Evolutionary conservation across 2,329 filamentous ascomycete genomes (phyloP).

Genomic region (Colletotrichum siamense): DNA sequence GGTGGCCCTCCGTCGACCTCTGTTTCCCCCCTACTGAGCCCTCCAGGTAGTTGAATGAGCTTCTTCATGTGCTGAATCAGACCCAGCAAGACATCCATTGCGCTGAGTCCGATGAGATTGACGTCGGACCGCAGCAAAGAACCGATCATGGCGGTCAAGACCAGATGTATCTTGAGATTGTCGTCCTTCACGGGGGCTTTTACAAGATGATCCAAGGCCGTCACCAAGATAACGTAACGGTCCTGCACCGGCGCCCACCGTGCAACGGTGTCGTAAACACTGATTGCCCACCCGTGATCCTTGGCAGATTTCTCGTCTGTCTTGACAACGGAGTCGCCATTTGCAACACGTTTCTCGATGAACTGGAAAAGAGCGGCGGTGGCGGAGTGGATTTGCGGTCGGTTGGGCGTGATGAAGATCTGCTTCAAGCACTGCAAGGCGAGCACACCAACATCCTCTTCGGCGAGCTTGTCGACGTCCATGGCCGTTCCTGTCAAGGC

Average conservation of each 20-base stretch:
- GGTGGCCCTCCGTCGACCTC: constrained; percentile 33
- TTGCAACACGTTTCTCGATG: constrained; percentile 64
- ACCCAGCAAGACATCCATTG: constrained; percentile 91
- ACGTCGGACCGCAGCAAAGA: constrained; percentile 85
- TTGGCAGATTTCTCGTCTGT: constrained; percentile 44
- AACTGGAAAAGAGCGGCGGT: constrained; percentile 79
- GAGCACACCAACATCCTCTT: constrained; percentile 85
- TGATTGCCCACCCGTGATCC: constrained; percentile 78
- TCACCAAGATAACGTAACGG: constrained; percentile 87
- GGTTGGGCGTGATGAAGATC: constrained; percentile 83
- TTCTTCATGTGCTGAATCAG: constrained; percentile 84
- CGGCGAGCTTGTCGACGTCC: constrained; percentile 87
- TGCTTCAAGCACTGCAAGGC: constrained; percentile 87
- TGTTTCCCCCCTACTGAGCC: constrained; percentile 38
- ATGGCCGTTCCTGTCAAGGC: constrained; percentile 81
- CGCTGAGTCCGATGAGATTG: constrained; percentile 92
- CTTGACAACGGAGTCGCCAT: constrained; percentile 59
- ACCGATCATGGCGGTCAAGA: constrained; percentile 79
- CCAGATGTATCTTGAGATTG: constrained; percentile 74
- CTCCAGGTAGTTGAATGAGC: constrained; percentile 69
- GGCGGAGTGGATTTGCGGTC: constrained; percentile 79
- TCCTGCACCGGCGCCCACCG: constrained; percentile 94
- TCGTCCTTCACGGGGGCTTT: constrained; percentile 72
- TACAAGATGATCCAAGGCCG: constrained; percentile 78
- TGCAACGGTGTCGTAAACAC: constrained; percentile 79